Evolutionary conservation across 345 rosid genomes (phyloP), one percentile per base, ranked within the genome.

Genomic region (Aquilaria sinensis): DNA sequence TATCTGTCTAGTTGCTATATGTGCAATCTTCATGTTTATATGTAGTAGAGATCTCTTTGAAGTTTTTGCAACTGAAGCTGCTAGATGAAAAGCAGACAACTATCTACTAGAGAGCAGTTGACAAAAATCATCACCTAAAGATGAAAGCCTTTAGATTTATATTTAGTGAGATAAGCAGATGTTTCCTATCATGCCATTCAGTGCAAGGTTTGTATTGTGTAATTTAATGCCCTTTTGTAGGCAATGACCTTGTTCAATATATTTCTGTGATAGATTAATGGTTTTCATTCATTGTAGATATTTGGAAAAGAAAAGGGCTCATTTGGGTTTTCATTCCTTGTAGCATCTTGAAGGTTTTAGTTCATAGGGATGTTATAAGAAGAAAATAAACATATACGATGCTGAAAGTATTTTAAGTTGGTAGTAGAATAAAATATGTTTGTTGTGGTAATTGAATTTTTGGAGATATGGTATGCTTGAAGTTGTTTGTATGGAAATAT

Each of bases 81-180:
- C 69, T 95, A 72, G 99, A 95, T 60, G 99, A 95, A 83, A 95
- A 84, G 78, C 92, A 89, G 67, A 95, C 99, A 2, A 95, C 97
- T 48, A 67, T 95, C 59, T 95, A 95, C 67, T 91, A 84, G 81
- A 91, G 91, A 72, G 97, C 96, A 12, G 93, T 83, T 53, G 81
- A 78, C 80, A 81, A 78, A 72, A 87, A 70, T 62, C 91, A 95
- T 79, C 96, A 89, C 73, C 76, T 95, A 75, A 95, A 91, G 69
- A 89, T 95, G 99, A 95, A 91, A 79, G 89, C 99, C 53, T 95
- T 97, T 61, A 81, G 99, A 75, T 95, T 95, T 78, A 89, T 89
- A 68, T 81, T 91, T 75, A 91, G 97, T 66, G 99, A 95, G 77
- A 87, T 95, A 57, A 89, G 60, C 90, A 91, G 74, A 91, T 76